These are phyloP conservation scores for Suillus plorans DNA, from an alignment of 768 basidiomycete genomes.

Conservation along the genomic window DNA sequence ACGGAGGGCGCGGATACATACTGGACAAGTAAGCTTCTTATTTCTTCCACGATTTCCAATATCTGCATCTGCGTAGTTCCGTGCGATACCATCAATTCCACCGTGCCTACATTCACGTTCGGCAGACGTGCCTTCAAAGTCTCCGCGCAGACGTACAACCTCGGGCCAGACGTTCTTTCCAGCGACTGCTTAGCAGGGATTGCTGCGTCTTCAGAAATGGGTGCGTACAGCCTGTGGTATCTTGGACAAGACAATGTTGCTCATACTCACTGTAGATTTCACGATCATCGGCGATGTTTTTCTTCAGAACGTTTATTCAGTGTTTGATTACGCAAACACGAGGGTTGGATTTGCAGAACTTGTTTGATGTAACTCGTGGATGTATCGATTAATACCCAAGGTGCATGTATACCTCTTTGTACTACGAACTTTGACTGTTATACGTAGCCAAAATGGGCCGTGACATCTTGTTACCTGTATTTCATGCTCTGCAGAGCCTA, in stretches of 20 bases:
- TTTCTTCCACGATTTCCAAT: neutral
- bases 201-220: slow-evolving; percentile 7
- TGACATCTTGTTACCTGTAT: neutral
- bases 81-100: slow-evolving; percentile 17
- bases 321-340: slow-evolving; percentile 27
- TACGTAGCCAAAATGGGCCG: neutral
- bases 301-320: slow-evolving; percentile 21
- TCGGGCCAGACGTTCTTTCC: slow-evolving; percentile 31
- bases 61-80: slow-evolving; percentile 14
- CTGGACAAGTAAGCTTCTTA: slow-evolving; percentile 30
- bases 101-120: slow-evolving; percentile 31
- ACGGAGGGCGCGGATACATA: slow-evolving; percentile 13
- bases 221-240: slow-evolving; percentile 9
- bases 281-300: slow-evolving; percentile 30
- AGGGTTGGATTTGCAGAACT: slow-evolving; percentile 39
- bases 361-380: neutral
- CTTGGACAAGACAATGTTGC: neutral
- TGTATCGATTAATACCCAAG: neutral
- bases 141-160: slow-evolving; percentile 33
- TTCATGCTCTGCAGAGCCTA: neutral
- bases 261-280: slow-evolving; percentile 13
- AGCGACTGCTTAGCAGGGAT: slow-evolving; percentile 34
- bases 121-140: slow-evolving; percentile 34
- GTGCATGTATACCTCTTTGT: neutral
- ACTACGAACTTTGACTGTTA: neutral